phyloP scores from a whole-genome alignment of 148 eudicot genomes.

The Silene uniflora region DNA sequence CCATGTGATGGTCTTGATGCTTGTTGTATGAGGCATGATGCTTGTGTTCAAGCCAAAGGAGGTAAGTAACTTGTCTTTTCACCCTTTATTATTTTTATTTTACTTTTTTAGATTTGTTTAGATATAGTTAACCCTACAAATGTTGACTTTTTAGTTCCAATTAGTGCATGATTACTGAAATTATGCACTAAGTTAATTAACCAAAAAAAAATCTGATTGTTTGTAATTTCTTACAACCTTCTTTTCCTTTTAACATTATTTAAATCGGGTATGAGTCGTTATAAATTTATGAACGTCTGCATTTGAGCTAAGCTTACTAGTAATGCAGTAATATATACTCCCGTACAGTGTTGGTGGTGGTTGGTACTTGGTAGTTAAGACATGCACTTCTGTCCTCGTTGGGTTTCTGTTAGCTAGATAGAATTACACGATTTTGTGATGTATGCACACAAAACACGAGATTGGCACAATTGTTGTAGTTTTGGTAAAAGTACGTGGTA shows the following conservation, averaged over 20 bases:
- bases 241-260: no score
- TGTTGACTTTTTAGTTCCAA: background rate
- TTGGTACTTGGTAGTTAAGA: background rate
- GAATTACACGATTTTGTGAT: background rate
- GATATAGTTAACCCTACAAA: background rate
- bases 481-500: background rate
- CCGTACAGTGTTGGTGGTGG: background rate
- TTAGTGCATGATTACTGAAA: no score
- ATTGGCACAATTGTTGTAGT: background rate
- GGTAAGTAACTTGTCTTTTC: slow-evolving; percentile 24
- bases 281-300: no score
- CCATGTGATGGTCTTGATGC: slow-evolving; percentile 67
- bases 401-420: background rate
- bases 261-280: no score
- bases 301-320: background rate
- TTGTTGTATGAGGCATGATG: slow-evolving; percentile 65
- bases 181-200: no score
- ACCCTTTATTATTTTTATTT: background rate
- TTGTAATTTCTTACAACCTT: no score
- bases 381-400: background rate
- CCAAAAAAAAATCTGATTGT: no score
- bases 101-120: background rate
- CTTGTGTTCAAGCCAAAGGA: slow-evolving; percentile 46
- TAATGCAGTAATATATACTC: background rate
- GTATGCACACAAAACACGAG: background rate